Evolutionary conservation across 177 flowering plant species (phyloP).

Genomic region (Vitis hybrid): DNA sequence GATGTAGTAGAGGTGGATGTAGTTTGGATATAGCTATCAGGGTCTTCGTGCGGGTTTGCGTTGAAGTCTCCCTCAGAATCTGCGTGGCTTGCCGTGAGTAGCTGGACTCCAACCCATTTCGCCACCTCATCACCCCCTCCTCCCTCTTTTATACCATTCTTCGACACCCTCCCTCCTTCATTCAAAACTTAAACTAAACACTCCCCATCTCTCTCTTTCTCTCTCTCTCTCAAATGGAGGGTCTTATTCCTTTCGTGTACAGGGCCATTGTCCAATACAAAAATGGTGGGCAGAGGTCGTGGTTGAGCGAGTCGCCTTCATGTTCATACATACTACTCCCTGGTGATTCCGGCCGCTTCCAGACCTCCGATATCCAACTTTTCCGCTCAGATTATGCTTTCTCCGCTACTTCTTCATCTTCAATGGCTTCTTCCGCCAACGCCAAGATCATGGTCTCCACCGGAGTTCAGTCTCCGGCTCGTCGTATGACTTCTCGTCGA

Average conservation of each 20-base stretch:
- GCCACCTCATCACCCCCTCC: conserved; percentile 39
- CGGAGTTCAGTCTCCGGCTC: conserved; percentile 35
- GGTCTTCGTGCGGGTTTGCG: conserved; percentile 26
- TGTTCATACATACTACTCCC: conserved; percentile 48
- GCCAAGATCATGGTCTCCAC: conserved; percentile 22
- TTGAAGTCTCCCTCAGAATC: conserved; percentile 7
- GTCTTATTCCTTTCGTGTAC: conserved; percentile 60
- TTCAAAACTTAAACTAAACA: background rate
- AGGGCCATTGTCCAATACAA: conserved; percentile 51
- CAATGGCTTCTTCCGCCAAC: conserved; percentile 6
- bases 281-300: conserved; percentile 33
- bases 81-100: conserved; percentile 28
- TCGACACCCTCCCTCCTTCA: conserved; percentile 1
- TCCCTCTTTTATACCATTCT: conserved; percentile 19
- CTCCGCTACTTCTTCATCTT: conserved; percentile 20
- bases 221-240: conserved; percentile 46
- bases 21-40: conserved; percentile 24
- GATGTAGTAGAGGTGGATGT: conserved; percentile 16
- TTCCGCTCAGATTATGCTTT: conserved; percentile 21
- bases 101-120: conserved; percentile 22
- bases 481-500: conserved; percentile 29
- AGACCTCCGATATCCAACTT: conserved; percentile 25
- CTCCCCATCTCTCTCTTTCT: background rate
- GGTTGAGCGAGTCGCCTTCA: conserved; percentile 46
- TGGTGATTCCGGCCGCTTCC: conserved; percentile 56